A percentile compares a stretch with the other conserved stretches of the same genome.
These are phyloP conservation scores for Thyridium curvatum DNA, from an alignment of 2,329 filamentous ascomycete species.

Conservation along the genomic window DNA sequence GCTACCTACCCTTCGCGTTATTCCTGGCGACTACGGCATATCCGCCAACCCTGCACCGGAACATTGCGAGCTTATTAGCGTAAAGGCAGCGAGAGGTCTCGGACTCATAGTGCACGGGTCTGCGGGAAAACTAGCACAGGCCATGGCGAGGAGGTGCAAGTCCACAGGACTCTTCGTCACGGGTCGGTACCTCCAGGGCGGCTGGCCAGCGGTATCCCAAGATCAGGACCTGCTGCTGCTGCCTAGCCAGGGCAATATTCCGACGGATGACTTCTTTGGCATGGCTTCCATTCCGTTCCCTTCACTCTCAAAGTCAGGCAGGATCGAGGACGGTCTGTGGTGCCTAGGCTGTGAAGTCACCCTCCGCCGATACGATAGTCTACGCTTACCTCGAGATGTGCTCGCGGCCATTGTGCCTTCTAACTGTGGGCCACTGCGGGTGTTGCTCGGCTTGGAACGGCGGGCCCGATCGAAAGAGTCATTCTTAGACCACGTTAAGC, in stretches of 20 bases:
- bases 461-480: conserved; percentile 12
- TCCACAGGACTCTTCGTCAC: too few relatives aligned
- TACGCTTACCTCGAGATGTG: neutral
- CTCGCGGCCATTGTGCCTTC: conserved; percentile 3
- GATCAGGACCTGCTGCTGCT: conserved; percentile 2
- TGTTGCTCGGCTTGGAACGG: conserved; percentile 11
- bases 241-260: too few relatives aligned
- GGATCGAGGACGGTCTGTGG: conserved; percentile 11
- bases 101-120: too few relatives aligned
- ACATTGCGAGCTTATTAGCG: too few relatives aligned
- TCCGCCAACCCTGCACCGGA: too few relatives aligned
- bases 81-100: too few relatives aligned
- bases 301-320: conserved; percentile 9
- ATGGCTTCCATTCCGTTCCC: conserved; percentile 18
- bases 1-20: too few relatives aligned
- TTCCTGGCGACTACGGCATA: too few relatives aligned
- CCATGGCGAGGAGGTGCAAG: too few relatives aligned
- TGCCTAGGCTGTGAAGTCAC: conserved; percentile 16
- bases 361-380: neutral
- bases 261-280: conserved; percentile 15
- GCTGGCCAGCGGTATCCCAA: too few relatives aligned
- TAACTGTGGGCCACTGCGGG: conserved; percentile 1
- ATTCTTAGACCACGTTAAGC: conserved; percentile 13
- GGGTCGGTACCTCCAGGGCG: too few relatives aligned
- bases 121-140: too few relatives aligned